Conservation (phyloP, 2,329 filamentous ascomycete genomes). For the Bisporella sp. region DNA sequence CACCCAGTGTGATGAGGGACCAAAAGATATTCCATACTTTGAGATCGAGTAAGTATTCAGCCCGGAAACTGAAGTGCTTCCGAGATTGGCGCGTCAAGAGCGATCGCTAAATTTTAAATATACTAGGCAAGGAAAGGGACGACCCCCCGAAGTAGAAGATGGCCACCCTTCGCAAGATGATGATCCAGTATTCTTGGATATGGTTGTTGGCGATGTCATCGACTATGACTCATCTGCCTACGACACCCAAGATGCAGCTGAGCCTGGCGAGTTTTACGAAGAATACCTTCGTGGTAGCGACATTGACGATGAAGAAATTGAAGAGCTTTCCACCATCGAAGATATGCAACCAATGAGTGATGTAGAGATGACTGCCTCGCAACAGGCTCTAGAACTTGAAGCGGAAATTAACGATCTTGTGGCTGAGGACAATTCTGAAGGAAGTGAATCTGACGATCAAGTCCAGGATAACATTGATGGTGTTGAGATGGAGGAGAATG, state of each 20-base stretch:
- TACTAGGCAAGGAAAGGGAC: no score
- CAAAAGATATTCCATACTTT: slow-evolving; percentile 9
- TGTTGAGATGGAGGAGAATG: no score
- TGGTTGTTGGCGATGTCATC: slow-evolving; percentile 9
- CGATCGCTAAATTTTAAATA: no score
- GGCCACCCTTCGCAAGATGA: no score
- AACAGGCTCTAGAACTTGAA: no score
- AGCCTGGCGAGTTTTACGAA: slow-evolving; percentile 7
- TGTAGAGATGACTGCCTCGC: slow-evolving; percentile 7
- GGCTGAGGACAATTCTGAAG: no score
- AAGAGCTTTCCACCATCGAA: slow-evolving; percentile 2
- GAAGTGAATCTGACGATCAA: no score
- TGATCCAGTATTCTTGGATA: neutral
- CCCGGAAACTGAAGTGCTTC: no score
- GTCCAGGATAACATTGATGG: no score
- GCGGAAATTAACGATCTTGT: no score
- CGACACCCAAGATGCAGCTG: slow-evolving; percentile 20
- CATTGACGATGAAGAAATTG: slow-evolving; percentile 14
- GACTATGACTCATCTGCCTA: slow-evolving; percentile 23
- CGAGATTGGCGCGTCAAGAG: no score
- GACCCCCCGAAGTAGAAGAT: no score
- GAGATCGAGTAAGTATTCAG: slow-evolving; percentile 1
- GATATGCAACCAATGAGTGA: slow-evolving; percentile 7
- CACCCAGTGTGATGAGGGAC: slow-evolving; percentile 8
- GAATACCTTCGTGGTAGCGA: slow-evolving; percentile 18